Conservation (phyloP, 495 filamentous ascomycete species). For the Trichoderma orchidacearum region DNA sequence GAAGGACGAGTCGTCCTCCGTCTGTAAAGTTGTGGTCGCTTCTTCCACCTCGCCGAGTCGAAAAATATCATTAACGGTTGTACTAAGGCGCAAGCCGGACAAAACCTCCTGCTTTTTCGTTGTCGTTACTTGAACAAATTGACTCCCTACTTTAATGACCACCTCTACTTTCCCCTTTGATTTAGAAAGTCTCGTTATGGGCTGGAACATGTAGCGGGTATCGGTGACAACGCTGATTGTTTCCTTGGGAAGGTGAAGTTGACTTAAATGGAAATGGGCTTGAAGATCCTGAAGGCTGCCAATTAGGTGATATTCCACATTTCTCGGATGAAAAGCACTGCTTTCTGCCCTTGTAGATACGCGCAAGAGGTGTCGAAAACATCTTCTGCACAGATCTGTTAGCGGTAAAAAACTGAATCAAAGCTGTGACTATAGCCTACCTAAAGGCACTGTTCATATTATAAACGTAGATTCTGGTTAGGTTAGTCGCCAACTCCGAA, state of each 20-base stretch:
- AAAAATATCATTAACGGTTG: slow-evolving; percentile 54
- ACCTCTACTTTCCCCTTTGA: slow-evolving; percentile 54
- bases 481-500: slow-evolving; percentile 38
- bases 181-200: slow-evolving; percentile 47
- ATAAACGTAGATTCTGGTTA: slow-evolving; percentile 46
- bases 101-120: slow-evolving; percentile 51
- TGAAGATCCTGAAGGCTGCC: slow-evolving; percentile 47
- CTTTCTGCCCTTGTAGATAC: slow-evolving; percentile 39
- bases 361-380: slow-evolving; percentile 43
- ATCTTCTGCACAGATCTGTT: slow-evolving; percentile 28
- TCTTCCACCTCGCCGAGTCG: slow-evolving; percentile 50
- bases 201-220: slow-evolving; percentile 47
- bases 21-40: slow-evolving; percentile 44
- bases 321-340: slow-evolving; percentile 41
- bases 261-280: slow-evolving; percentile 47
- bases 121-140: slow-evolving; percentile 56
- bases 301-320: slow-evolving; percentile 48
- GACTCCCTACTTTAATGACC: slow-evolving; percentile 46
- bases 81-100: slow-evolving; percentile 39
- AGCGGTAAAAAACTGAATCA: background rate
- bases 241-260: slow-evolving; percentile 50
- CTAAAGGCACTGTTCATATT: slow-evolving; percentile 54
- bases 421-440: slow-evolving; percentile 9
- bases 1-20: slow-evolving; percentile 53
- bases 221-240: slow-evolving; percentile 52